A percentile compares a stretch with the other conserved stretches of the same genome.
Evolutionary conservation across 2,329 filamentous ascomycete species (phyloP).

Genomic region (Trichoderma semiorbis): DNA sequence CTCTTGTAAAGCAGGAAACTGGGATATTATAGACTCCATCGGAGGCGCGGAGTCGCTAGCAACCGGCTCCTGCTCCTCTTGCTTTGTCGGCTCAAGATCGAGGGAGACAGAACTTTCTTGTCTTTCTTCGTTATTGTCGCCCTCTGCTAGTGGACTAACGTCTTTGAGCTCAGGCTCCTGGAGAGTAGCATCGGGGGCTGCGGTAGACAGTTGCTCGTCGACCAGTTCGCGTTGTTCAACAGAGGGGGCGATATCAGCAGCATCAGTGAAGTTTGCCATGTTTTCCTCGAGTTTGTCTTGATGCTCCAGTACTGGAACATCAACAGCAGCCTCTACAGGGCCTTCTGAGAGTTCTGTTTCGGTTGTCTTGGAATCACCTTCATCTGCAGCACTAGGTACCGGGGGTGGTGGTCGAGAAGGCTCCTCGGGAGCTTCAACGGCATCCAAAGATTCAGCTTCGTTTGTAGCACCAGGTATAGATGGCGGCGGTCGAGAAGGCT

Average conservation of each 20-base stretch:
- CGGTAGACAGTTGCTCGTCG: not conserved
- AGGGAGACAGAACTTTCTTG: constrained; percentile 25
- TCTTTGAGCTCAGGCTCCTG: constrained; percentile 10
- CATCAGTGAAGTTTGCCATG: not conserved
- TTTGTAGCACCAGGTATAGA: not conserved
- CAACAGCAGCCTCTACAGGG: not conserved
- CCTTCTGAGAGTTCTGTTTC: not conserved
- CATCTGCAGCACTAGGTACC: not conserved
- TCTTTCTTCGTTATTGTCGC: constrained; percentile 33
- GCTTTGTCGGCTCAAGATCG: not conserved
- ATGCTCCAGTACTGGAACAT: not conserved
- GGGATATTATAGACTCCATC: not conserved
- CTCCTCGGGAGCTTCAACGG: not conserved
- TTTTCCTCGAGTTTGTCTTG: not conserved
- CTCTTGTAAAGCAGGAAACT: not conserved
- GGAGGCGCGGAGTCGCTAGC: not conserved
- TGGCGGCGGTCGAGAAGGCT: not conserved
- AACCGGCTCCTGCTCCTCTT: not conserved
- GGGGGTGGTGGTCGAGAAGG: not conserved
- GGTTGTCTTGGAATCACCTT: not conserved
- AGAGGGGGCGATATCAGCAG: not conserved
- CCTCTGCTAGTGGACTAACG: constrained; percentile 26
- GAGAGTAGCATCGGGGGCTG: not conserved
- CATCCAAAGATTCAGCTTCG: not conserved
- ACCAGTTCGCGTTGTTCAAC: not conserved